Conservation (phyloP, 768 basidiomycete genomes). For the Hirschioporus abietinus region DNA sequence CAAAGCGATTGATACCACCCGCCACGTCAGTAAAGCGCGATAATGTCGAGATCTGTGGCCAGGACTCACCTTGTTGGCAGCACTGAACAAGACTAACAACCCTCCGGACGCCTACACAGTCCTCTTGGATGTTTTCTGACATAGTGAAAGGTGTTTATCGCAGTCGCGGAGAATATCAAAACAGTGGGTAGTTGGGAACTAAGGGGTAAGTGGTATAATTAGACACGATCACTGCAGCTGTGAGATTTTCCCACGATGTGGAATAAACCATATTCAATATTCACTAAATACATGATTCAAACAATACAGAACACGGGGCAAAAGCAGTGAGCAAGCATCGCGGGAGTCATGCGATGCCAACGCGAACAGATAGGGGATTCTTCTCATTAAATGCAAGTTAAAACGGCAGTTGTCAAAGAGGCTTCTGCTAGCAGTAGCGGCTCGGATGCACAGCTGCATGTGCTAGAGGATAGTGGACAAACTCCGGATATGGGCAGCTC, state of each 20-base stretch:
- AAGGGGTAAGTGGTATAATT: background rate
- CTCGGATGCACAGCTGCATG: background rate
- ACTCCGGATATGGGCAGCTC: conserved; percentile 1
- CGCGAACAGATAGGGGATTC: background rate
- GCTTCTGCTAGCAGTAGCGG: background rate
- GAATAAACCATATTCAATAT: background rate
- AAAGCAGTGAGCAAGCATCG: background rate
- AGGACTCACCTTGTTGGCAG: conserved; percentile 64
- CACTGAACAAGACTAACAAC: conserved; percentile 61
- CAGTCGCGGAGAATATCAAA: background rate
- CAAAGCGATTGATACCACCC: background rate
- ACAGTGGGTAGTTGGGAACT: background rate
- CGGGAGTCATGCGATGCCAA: background rate
- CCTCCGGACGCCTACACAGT: conserved; percentile 22
- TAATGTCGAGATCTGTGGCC: conserved; percentile 9
- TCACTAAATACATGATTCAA: background rate
- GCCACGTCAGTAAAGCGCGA: conserved; percentile 9
- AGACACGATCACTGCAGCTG: background rate
- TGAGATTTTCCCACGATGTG: background rate
- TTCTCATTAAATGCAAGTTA: background rate
- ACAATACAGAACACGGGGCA: background rate
- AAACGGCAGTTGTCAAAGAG: background rate
- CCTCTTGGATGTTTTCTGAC: background rate
- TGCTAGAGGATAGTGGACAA: background rate
- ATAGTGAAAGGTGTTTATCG: background rate